phyloP scores from a whole-genome alignment of 768 basidiomycete genomes.

The Lactarius indigo region DNA sequence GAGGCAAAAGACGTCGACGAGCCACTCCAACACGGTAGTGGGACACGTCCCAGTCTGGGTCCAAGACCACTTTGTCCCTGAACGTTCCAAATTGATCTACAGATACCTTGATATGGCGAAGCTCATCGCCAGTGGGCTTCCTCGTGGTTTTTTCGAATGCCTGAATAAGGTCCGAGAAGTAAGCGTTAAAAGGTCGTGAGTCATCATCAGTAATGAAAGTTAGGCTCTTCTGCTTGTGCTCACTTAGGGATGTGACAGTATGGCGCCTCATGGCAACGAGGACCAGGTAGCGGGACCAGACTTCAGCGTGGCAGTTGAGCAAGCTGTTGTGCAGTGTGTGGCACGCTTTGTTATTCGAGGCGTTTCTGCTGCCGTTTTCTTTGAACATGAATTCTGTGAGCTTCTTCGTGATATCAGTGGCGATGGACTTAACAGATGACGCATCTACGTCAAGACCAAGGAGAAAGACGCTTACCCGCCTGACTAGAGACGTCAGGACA shows the following conservation, averaged over 20 bases:
- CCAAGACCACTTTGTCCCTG: conserved; percentile 3
- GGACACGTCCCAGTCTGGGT: conserved; percentile 32
- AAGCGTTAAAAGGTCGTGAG: conserved; percentile 35
- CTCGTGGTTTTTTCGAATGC: conserved; percentile 47
- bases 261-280: conserved; percentile 11
- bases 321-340: conserved; percentile 39
- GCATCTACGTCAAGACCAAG: conserved; percentile 37
- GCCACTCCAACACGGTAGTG: conserved; percentile 52
- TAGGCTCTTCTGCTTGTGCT: conserved; percentile 36
- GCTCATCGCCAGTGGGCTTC: conserved; percentile 48
- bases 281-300: conserved; percentile 19
- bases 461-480: conserved; percentile 41
- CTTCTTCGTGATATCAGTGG: conserved; percentile 51
- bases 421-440: conserved; percentile 39
- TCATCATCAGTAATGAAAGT: conserved; percentile 43
- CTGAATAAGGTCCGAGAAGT: conserved; percentile 45
- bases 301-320: conserved; percentile 18
- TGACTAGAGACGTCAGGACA: conserved; percentile 45
- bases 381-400: conserved; percentile 55
- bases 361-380: conserved; percentile 35
- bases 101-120: conserved; percentile 39
- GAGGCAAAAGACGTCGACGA: conserved; percentile 55
- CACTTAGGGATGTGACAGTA: conserved; percentile 18
- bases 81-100: conserved; percentile 34
- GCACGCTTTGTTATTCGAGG: conserved; percentile 22